phyloP scores from a whole-genome alignment of 2,329 filamentous ascomycete genomes.

The Chrysoporthe deuterocubensis region DNA sequence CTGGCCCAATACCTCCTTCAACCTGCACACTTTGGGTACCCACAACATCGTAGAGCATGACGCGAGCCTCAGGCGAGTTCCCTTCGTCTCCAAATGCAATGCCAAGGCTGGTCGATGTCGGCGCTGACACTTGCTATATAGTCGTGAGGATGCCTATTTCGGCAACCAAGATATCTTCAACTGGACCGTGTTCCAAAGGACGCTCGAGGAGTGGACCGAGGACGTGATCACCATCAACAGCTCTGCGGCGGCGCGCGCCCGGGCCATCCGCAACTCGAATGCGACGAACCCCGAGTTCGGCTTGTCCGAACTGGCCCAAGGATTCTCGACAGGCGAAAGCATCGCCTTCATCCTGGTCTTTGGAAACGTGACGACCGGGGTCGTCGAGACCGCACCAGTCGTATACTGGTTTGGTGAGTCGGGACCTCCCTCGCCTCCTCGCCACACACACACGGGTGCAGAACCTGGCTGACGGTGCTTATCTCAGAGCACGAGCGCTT shows the following conservation, averaged over 20 bases:
- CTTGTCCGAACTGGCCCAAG: slow-evolving; percentile 47
- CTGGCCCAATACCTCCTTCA: slow-evolving; percentile 10
- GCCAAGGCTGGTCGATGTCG: neutral
- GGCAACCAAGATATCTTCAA: slow-evolving; percentile 58
- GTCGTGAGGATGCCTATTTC: slow-evolving; percentile 53
- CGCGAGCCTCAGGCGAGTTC: slow-evolving; percentile 46
- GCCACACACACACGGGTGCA: neutral
- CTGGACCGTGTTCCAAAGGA: slow-evolving; percentile 46
- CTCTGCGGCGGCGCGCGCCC: slow-evolving; percentile 16
- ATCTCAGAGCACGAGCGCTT: slow-evolving; percentile 26
- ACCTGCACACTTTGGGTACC: slow-evolving; percentile 41
- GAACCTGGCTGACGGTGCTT: neutral
- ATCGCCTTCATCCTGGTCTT: slow-evolving; percentile 53
- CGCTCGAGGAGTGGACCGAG: slow-evolving; percentile 8
- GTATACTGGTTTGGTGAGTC: slow-evolving; percentile 50
- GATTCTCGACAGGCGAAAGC: slow-evolving; percentile 54
- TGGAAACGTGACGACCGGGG: slow-evolving; percentile 45
- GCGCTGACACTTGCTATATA: slow-evolving; percentile 28
- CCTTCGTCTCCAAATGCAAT: neutral
- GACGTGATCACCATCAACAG: slow-evolving; percentile 14
- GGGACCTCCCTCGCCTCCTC: neutral
- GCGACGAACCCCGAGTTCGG: slow-evolving; percentile 32
- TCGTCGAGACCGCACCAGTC: slow-evolving; percentile 43
- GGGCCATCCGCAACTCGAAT: slow-evolving; percentile 14
- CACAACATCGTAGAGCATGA: slow-evolving; percentile 56